These are phyloP conservation scores for Aspergillaceae sp. DNA, from an alignment of 2,329 filamentous ascomycete species.

Conservation along the genomic window DNA sequence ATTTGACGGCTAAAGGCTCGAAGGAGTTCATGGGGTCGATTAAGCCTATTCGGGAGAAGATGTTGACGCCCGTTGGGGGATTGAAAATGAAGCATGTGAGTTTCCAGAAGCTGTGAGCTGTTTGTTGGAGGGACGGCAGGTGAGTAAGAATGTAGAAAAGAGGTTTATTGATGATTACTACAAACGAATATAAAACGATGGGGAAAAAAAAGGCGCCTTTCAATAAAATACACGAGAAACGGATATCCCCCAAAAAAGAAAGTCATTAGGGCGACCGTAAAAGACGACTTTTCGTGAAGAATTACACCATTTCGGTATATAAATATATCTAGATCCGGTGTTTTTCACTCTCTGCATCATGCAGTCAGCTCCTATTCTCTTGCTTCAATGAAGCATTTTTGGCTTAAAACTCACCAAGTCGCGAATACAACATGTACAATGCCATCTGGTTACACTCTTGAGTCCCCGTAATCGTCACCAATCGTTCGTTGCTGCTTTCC, in stretches of 20 bases:
- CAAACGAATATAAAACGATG: background rate
- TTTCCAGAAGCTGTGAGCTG: slow-evolving; percentile 24
- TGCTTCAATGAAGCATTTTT: background rate
- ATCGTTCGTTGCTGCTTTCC: slow-evolving; percentile 95
- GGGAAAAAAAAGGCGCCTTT: slow-evolving; percentile 14
- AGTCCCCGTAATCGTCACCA: slow-evolving; percentile 95
- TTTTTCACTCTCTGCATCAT: slow-evolving; percentile 60
- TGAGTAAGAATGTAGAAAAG: background rate
- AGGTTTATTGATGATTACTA: slow-evolving; percentile 1
- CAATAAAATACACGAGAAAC: slow-evolving; percentile 28
- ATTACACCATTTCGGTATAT: background rate
- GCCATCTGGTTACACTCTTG: slow-evolving; percentile 99
- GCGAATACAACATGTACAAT: slow-evolving; percentile 97
- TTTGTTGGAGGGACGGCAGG: background rate
- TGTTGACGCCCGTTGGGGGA: slow-evolving; percentile 28
- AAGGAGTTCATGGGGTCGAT: slow-evolving; percentile 38
- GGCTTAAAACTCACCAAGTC: slow-evolving; percentile 59
- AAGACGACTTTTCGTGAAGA: slow-evolving; percentile 6
- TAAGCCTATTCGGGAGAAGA: slow-evolving; percentile 33
- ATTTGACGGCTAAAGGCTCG: slow-evolving; percentile 40
- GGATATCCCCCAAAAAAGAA: slow-evolving; percentile 9
- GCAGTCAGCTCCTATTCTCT: slow-evolving; percentile 4
- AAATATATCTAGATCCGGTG: slow-evolving; percentile 50
- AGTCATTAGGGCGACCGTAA: slow-evolving; percentile 12
- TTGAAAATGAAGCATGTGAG: slow-evolving; percentile 40